Conservation (phyloP, 345 rosid genomes). For the Sisymbrium irio region DNA sequence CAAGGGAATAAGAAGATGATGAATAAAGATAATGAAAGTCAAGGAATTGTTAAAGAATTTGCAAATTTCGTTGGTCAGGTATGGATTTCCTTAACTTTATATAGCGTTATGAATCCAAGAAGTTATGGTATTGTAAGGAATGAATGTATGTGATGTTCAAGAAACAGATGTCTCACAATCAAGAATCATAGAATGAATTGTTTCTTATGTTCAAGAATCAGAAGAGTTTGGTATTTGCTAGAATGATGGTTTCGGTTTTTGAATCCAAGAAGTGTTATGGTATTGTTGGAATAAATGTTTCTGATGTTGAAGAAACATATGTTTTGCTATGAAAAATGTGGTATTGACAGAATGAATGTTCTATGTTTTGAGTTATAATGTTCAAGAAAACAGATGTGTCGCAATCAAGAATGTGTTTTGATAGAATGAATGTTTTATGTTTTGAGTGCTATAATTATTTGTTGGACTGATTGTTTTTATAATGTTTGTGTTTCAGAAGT, state of each 20-base stretch:
- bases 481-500: constrained; percentile 36
- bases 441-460: no score
- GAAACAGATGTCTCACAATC: background rate
- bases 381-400: no score
- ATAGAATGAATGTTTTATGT: no score
- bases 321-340: no score
- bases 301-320: no score
- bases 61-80: constrained; percentile 38
- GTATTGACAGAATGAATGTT: no score
- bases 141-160: background rate
- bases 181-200: background rate
- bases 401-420: no score
- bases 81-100: background rate
- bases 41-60: constrained; percentile 33
- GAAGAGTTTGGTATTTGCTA: no score
- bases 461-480: background rate
- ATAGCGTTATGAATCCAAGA: background rate
- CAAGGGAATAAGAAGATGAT: constrained; percentile 33
- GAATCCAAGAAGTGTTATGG: no score
- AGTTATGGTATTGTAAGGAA: background rate
- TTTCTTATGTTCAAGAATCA: background rate
- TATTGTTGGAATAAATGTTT: no score
- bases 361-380: no score
- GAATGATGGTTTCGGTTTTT: no score
- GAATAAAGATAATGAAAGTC: constrained; percentile 26